A percentile compares a stretch with the other conserved stretches of the same genome.
Conservation (phyloP, 768 basidiomycete species). For the Tricholoma matsutake region DNA sequence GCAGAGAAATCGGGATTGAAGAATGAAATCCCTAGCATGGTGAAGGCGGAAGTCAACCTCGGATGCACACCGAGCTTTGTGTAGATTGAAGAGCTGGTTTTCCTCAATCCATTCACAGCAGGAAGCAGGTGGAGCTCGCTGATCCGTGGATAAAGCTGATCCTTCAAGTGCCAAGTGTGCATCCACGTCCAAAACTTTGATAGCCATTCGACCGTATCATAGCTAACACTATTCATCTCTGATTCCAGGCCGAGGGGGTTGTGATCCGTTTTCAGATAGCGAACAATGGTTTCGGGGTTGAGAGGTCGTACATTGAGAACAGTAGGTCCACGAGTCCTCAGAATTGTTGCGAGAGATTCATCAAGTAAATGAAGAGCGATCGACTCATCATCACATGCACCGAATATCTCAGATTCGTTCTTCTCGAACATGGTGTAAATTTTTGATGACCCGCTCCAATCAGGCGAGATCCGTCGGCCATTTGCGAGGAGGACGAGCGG, state of each 20-base stretch:
- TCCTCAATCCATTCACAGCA: constrained; percentile 26
- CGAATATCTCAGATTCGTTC: constrained; percentile 27
- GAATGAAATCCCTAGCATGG: constrained; percentile 31
- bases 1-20: constrained; percentile 25
- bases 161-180: constrained; percentile 17
- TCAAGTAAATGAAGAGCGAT: constrained; percentile 30
- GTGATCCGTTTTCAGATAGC: constrained; percentile 27
- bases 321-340: constrained; percentile 20
- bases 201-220: constrained; percentile 30
- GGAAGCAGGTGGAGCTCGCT: constrained; percentile 30
- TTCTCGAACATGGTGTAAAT: constrained; percentile 27
- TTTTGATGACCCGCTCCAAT: neutral
- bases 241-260: constrained; percentile 22
- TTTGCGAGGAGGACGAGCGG: constrained; percentile 33
- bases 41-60: constrained; percentile 17
- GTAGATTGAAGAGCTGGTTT: constrained; percentile 27
- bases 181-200: constrained; percentile 44
- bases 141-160: constrained; percentile 22
- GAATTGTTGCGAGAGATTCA: constrained; percentile 13
- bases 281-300: constrained; percentile 20
- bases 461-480: constrained; percentile 19
- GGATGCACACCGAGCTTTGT: constrained; percentile 20
- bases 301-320: constrained; percentile 32
- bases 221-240: constrained; percentile 14
- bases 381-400: constrained; percentile 27